Evolutionary conservation across 257 asterid species (phyloP).

Genomic region (Solanum neorickii): DNA sequence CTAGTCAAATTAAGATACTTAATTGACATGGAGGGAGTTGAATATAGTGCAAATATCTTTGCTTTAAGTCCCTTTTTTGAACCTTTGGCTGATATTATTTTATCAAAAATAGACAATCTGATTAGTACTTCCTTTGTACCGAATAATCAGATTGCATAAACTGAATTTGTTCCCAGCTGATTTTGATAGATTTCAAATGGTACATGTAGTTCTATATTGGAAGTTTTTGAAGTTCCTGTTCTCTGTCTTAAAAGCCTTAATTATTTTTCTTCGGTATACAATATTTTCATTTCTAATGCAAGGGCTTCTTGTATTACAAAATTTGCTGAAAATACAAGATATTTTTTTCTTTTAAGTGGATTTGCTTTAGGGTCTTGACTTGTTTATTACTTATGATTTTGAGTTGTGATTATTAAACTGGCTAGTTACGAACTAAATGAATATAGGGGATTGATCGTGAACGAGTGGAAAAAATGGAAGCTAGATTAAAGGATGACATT

Average conservation of each 20-base stretch:
- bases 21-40: neutral
- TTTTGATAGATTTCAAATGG: neutral
- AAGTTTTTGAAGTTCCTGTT: neutral
- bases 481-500: conserved; percentile 90
- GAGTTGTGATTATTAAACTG: neutral
- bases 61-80: neutral
- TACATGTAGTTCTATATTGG: neutral
- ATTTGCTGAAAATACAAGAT: neutral
- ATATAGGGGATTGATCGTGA: conserved; percentile 84
- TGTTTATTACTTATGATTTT: neutral
- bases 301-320: neutral
- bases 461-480: conserved; percentile 95
- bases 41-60: neutral
- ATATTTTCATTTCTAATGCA: neutral
- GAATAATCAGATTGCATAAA: neutral
- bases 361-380: neutral
- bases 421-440: conserved; percentile 2
- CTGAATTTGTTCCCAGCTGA: neutral
- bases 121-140: neutral
- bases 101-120: neutral
- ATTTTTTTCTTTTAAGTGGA: neutral
- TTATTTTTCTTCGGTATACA: neutral
- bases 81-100: neutral
- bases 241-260: neutral
- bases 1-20: neutral